These are phyloP conservation scores for Nitzschia sp. DNA, from an alignment of 108 stramenopile species.

Conservation along the genomic window DNA sequence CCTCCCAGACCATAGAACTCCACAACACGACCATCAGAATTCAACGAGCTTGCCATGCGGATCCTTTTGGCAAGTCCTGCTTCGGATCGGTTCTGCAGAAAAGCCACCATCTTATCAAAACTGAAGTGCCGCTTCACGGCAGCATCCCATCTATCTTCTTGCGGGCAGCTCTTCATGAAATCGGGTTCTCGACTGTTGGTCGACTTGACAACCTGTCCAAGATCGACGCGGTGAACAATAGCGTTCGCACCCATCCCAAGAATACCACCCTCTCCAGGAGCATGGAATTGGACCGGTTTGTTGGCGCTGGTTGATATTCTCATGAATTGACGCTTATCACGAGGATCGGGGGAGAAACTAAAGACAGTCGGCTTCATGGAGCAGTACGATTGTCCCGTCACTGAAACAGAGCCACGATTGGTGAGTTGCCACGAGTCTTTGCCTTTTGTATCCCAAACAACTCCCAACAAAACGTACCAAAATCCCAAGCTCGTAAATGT, in stretches of 20 bases:
- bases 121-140: conserved; percentile 76
- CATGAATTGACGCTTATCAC: conserved; percentile 73
- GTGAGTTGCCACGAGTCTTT: too few species aligned
- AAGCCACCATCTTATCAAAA: conserved; percentile 64
- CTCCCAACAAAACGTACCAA: conserved; percentile 37
- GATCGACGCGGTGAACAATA: conserved; percentile 68
- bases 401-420: background rate
- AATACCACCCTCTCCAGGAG: conserved; percentile 68
- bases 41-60: conserved; percentile 58
- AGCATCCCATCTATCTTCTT: conserved; percentile 55
- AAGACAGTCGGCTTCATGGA: conserved; percentile 73
- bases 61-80: conserved; percentile 74
- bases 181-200: conserved; percentile 27
- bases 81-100: conserved; percentile 58
- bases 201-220: conserved; percentile 40
- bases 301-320: conserved; percentile 61
- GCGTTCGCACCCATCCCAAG: conserved; percentile 79
- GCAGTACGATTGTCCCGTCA: conserved; percentile 61
- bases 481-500: conserved; percentile 76
- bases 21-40: conserved; percentile 68
- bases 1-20: conserved; percentile 73
- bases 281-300: conserved; percentile 60
- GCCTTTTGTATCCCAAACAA: too few species aligned
- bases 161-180: background rate
- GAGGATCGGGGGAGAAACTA: conserved; percentile 53